Percentiles rank a stretch among this genome's conserved stretches.
These are phyloP conservation scores for Sarocladium kiliense DNA, from an alignment of 2,329 filamentous ascomycete genomes.

Conservation along the genomic window DNA sequence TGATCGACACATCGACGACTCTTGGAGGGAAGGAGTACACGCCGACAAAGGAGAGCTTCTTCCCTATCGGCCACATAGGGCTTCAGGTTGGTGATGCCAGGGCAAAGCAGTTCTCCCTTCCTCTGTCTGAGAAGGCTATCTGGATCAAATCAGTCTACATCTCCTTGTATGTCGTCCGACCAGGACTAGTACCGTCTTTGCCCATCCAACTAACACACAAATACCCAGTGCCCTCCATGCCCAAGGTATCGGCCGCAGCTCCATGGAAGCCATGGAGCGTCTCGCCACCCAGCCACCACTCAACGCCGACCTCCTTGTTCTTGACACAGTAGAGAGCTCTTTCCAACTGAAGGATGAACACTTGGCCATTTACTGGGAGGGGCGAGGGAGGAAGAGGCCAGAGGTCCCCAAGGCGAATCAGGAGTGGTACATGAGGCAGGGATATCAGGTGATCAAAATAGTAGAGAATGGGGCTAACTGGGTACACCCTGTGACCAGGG, in stretches of 20 bases:
- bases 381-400: conserved; percentile 20
- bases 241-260: conserved; percentile 27
- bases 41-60: conserved; percentile 25
- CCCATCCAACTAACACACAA: neutral
- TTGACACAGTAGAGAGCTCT: conserved; percentile 29
- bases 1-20: conserved; percentile 29
- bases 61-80: conserved; percentile 35
- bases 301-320: conserved; percentile 25
- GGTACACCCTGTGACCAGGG: conserved; percentile 13
- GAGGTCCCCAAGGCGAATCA: conserved; percentile 21
- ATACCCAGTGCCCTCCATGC: conserved; percentile 24
- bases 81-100: conserved; percentile 27
- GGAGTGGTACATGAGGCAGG: conserved; percentile 25
- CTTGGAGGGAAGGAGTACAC: conserved; percentile 21
- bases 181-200: neutral
- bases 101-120: conserved; percentile 24
- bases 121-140: conserved; percentile 21
- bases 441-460: conserved; percentile 17
- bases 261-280: conserved; percentile 29
- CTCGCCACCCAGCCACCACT: conserved; percentile 25
- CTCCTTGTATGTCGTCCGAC: conserved; percentile 22
- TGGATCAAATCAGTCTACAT: conserved; percentile 38
- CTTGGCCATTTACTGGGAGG: conserved; percentile 20
- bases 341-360: conserved; percentile 21
- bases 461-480: conserved; percentile 16